A percentile compares a stretch with the other conserved stretches of the same genome.
These are phyloP conservation scores for Exophiala calicioides DNA, from an alignment of 2,329 filamentous ascomycete species.

Conservation along the genomic window DNA sequence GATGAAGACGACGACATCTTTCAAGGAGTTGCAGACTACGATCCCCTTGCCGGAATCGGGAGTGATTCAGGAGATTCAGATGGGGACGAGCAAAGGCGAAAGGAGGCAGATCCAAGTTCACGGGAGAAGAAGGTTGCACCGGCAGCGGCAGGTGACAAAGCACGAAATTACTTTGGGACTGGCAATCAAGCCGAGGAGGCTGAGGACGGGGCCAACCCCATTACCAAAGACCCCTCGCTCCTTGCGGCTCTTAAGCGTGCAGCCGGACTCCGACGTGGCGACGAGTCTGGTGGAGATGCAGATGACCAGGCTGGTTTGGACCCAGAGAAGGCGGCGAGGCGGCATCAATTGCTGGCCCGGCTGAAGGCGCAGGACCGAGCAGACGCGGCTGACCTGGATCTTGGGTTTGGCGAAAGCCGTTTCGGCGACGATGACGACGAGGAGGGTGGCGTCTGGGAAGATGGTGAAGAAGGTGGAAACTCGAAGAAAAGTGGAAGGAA, in stretches of 20 bases:
- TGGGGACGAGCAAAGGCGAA: conserved; percentile 31
- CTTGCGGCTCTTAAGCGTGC: conserved; percentile 85
- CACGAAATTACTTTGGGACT: conserved; percentile 52
- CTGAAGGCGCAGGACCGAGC: conserved; percentile 40
- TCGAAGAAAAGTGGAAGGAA: conserved; percentile 45
- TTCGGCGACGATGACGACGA: conserved; percentile 86
- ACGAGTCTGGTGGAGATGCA: conserved; percentile 41
- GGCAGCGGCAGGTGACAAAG: conserved; percentile 24
- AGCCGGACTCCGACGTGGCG: conserved; percentile 56
- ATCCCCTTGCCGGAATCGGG: conserved; percentile 57
- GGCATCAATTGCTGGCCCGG: conserved; percentile 46
- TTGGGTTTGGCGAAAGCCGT: conserved; percentile 88
- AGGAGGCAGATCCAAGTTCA: conserved; percentile 16
- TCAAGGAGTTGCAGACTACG: conserved; percentile 59
- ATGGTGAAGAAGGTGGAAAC: conserved; percentile 34
- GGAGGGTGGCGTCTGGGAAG: conserved; percentile 64
- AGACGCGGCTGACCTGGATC: conserved; percentile 72
- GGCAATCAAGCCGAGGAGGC: conserved; percentile 55
- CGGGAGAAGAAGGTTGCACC: conserved; percentile 20
- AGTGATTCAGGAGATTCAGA: conserved; percentile 50
- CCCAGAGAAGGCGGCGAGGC: conserved; percentile 24
- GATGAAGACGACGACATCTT: conserved; percentile 65
- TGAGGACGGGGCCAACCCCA: conserved; percentile 39
- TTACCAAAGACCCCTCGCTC: conserved; percentile 66
- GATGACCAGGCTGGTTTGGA: conserved; percentile 18